phyloP scores from a whole-genome alignment of 2,329 filamentous ascomycete species.

The Cryphonectria nitschkei region DNA sequence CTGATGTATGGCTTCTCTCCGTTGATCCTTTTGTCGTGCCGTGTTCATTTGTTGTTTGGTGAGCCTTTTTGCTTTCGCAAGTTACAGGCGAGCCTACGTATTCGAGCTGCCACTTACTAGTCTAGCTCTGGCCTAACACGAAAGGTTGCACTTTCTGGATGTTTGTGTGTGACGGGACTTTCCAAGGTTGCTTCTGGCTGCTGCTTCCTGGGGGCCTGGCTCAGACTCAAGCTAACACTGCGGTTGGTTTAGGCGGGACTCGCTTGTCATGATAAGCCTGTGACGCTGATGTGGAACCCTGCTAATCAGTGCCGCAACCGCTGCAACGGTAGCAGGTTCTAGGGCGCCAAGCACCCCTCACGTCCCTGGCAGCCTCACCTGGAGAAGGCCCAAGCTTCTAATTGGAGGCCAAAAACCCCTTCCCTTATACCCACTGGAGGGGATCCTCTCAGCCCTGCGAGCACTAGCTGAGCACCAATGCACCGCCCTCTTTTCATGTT shows the following conservation, averaged over 20 bases:
- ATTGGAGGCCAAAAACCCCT: not conserved
- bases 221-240: not conserved
- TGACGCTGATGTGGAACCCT: not conserved
- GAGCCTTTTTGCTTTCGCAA: not conserved
- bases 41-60: conserved; percentile 3
- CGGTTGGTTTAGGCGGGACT: not conserved
- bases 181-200: not conserved
- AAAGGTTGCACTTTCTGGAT: conserved; percentile 12
- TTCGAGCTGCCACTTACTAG: not conserved
- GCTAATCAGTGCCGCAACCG: not conserved
- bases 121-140: conserved; percentile 6
- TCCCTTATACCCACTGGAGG: not conserved
- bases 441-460: not conserved
- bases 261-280: not conserved
- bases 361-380: not conserved
- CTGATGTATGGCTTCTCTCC: not conserved
- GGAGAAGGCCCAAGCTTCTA: not conserved
- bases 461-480: not conserved
- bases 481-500: not conserved
- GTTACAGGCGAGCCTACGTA: not conserved
- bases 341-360: no score
- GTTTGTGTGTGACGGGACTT: not conserved
- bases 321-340: not conserved
- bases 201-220: not conserved
- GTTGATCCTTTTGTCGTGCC: not conserved